Evolutionary conservation across 202 grass and related monocot species (phyloP).

Genomic region (Brachypodium distachyon): DNA sequence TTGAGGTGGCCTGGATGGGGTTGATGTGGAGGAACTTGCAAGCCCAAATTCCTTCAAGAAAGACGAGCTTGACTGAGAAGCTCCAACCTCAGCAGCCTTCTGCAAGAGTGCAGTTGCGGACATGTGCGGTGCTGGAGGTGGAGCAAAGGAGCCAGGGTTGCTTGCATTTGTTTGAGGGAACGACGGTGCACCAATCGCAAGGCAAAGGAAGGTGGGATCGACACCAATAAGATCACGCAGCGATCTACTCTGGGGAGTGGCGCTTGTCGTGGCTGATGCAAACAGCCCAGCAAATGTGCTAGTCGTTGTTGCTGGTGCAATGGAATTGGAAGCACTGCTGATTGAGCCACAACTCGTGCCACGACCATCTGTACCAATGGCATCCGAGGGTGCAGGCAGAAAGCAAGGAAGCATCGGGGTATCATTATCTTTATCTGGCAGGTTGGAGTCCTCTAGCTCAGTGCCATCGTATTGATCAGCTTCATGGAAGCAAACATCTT

Average conservation of each 20-base stretch:
- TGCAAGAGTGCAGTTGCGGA: constrained; percentile 88
- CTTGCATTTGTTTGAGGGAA: constrained; percentile 39
- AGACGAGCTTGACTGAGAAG: constrained; percentile 34
- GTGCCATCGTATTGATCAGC: constrained; percentile 6
- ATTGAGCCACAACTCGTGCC: constrained; percentile 21
- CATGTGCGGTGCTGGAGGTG: constrained; percentile 49
- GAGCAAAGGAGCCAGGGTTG: constrained; percentile 19
- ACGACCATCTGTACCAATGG: constrained; percentile 41
- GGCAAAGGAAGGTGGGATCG: constrained; percentile 59
- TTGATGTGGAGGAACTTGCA: constrained; percentile 7
- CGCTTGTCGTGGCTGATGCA: constrained; percentile 39
- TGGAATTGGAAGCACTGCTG: constrained; percentile 36
- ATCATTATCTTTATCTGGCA: constrained; percentile 27
- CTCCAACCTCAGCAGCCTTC: constrained; percentile 77
- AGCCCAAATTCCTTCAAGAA: constrained; percentile 53
- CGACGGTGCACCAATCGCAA: constrained; percentile 33
- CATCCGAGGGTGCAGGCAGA: constrained; percentile 33
- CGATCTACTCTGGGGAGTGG: constrained; percentile 42
- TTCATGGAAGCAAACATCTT: constrained; percentile 24
- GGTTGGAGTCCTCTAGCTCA: constrained; percentile 33
- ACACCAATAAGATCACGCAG: constrained; percentile 51
- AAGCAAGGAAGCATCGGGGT: constrained; percentile 42
- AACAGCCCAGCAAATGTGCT: constrained; percentile 51
- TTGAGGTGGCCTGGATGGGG: constrained; percentile 2
- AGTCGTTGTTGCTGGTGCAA: constrained; percentile 31